These are phyloP conservation scores for Colletotrichum godetiae DNA, from an alignment of 2,329 filamentous ascomycete species.

Conservation along the genomic window DNA sequence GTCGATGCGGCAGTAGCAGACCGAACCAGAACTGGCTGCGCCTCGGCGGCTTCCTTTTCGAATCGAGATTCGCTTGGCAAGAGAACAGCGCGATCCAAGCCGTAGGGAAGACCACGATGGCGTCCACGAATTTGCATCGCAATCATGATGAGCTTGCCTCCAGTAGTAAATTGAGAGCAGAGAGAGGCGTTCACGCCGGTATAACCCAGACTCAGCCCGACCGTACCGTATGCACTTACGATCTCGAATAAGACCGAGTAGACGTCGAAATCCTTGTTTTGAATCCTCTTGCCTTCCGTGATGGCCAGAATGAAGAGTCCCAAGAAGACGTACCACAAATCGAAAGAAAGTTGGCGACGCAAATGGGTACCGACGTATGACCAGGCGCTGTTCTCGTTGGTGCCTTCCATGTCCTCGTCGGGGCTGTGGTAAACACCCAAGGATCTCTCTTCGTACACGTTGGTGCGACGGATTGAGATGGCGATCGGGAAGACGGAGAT, in stretches of 20 bases:
- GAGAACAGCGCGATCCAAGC: conserved; percentile 70
- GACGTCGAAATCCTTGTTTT: conserved; percentile 72
- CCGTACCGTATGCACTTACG: conserved; percentile 92
- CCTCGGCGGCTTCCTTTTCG: conserved; percentile 62
- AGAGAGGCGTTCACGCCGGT: conserved; percentile 81
- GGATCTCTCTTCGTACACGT: conserved; percentile 94
- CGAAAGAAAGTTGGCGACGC: conserved; percentile 92
- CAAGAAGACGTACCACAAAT: conserved; percentile 96
- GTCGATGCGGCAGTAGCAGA: conserved; percentile 50
- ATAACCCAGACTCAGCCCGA: conserved; percentile 90
- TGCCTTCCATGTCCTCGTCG: conserved; percentile 59
- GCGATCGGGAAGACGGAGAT: conserved; percentile 97
- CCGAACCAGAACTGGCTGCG: conserved; percentile 51
- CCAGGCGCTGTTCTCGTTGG: conserved; percentile 68
- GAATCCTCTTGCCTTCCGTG: conserved; percentile 80
- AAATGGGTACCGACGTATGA: conserved; percentile 94
- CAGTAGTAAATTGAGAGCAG: conserved; percentile 80
- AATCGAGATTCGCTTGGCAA: conserved; percentile 68
- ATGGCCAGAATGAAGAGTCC: conserved; percentile 95
- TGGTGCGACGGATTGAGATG: conserved; percentile 92
- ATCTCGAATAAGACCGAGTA: conserved; percentile 85
- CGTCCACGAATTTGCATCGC: conserved; percentile 78
- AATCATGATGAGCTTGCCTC: conserved; percentile 77
- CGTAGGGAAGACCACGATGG: conserved; percentile 76
- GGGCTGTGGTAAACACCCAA: conserved; percentile 76